These are phyloP conservation scores for Fistulinella prunicolor DNA, from an alignment of 768 basidiomycete genomes.

Conservation along the genomic window DNA sequence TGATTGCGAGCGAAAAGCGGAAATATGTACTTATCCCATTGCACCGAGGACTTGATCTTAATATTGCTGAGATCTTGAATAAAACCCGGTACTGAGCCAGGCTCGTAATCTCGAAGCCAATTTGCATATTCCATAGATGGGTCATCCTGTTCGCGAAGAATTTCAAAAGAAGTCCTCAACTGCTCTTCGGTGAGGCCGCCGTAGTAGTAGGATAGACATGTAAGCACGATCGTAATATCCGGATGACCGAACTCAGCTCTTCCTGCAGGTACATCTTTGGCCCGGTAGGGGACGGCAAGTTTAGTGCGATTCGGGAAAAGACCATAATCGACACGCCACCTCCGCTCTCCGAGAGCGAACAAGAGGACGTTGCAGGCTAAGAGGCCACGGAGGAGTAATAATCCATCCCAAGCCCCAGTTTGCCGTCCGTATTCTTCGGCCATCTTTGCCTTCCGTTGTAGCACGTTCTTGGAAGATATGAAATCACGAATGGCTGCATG, in stretches of 20 bases:
- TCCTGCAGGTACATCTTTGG: neutral
- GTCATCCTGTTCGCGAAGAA: neutral
- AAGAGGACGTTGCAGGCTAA: constrained; percentile 8
- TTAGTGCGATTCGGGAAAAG: neutral
- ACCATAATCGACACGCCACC: neutral
- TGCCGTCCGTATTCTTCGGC: constrained; percentile 1
- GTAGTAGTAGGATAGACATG: neutral
- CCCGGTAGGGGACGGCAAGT: neutral
- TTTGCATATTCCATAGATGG: constrained; percentile 19
- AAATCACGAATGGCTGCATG: constrained; percentile 3
- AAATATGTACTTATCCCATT: constrained; percentile 25
- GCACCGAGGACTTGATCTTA: constrained; percentile 39
- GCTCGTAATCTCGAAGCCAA: constrained; percentile 22
- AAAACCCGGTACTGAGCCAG: constrained; percentile 25
- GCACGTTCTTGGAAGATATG: constrained; percentile 11
- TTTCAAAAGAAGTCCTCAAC: neutral
- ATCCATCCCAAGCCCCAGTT: constrained; percentile 10
- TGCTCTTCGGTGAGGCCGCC: neutral
- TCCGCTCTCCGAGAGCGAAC: neutral
- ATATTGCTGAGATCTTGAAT: constrained; percentile 37
- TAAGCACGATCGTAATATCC: neutral
- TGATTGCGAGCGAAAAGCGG: constrained; percentile 29
- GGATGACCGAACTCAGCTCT: neutral
- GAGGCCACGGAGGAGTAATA: constrained; percentile 34
- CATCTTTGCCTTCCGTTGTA: neutral